A percentile compares a stretch with the other conserved stretches of the same genome.
phyloP scores from a whole-genome alignment of 768 basidiomycete species.

The Rhizopogon sp. region DNA sequence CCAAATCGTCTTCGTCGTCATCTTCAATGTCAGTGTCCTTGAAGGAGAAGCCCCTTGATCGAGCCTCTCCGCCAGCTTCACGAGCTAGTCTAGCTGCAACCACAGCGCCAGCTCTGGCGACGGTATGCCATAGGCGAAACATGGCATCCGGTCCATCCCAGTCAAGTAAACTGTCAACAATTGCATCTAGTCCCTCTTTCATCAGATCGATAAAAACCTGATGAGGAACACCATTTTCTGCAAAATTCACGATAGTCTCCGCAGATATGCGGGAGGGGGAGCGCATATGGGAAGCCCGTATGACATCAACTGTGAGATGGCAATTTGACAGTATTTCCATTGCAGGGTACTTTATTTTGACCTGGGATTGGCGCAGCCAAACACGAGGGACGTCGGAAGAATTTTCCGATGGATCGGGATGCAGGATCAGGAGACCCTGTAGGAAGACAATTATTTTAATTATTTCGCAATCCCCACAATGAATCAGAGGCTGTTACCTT shows the following conservation, averaged over 20 bases:
- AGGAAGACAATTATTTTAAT: not conserved
- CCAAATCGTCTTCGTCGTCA: constrained; percentile 33
- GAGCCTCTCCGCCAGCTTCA: constrained; percentile 27
- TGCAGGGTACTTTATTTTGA: constrained; percentile 39
- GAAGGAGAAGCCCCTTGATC: constrained; percentile 39
- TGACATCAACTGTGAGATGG: constrained; percentile 46
- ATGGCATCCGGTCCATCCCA: constrained; percentile 43
- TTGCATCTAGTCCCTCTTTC: constrained; percentile 26
- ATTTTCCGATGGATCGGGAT: constrained; percentile 21
- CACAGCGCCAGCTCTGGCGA: constrained; percentile 37
- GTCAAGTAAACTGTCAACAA: constrained; percentile 34
- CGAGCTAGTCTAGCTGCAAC: constrained; percentile 35
- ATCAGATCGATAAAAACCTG: constrained; percentile 35
- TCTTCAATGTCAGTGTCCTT: constrained; percentile 31
- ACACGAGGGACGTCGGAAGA: constrained; percentile 18
- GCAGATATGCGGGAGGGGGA: constrained; percentile 43
- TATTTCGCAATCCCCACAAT: not conserved
- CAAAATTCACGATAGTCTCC: constrained; percentile 59
- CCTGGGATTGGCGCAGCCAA: constrained; percentile 36
- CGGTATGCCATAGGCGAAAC: constrained; percentile 35
- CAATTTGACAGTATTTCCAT: constrained; percentile 31
- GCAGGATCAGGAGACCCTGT: constrained; percentile 22
- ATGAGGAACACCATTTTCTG: constrained; percentile 56
- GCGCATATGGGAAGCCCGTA: constrained; percentile 44
- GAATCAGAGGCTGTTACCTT: constrained; percentile 27